These are phyloP conservation scores for Sicyos edulis DNA, from an alignment of 306 rosid genomes.

Conservation along the genomic window DNA sequence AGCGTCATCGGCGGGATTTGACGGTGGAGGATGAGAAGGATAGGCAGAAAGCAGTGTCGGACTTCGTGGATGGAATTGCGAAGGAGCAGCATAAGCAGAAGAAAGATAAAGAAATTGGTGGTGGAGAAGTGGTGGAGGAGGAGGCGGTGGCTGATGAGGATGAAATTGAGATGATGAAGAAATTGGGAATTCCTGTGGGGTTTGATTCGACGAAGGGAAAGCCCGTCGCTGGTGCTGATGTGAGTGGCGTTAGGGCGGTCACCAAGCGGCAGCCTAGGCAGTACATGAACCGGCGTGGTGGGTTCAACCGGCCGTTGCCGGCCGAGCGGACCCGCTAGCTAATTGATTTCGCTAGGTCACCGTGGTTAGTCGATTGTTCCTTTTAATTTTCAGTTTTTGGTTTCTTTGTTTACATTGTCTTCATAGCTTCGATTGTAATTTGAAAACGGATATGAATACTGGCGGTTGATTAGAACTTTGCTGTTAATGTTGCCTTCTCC, in stretches of 20 bases:
- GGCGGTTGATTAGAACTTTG: neutral
- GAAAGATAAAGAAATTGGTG: conserved; percentile 26
- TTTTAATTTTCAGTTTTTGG: neutral
- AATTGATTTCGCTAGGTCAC: neutral
- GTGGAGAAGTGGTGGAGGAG: conserved; percentile 28
- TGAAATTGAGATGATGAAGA: conserved; percentile 95
- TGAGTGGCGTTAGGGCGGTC: conserved; percentile 75
- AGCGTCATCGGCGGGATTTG: conserved; percentile 64
- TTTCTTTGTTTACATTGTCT: neutral
- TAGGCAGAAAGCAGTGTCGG: conserved; percentile 61
- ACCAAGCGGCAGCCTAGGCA: conserved; percentile 90
- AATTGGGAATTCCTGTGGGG: conserved; percentile 75
- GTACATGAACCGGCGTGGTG: conserved; percentile 97
- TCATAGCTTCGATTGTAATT: neutral
- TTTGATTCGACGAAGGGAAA: conserved; percentile 91
- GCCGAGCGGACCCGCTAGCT: conserved; percentile 78
- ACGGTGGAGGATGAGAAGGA: conserved; percentile 52
- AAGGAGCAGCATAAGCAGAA: conserved; percentile 58
- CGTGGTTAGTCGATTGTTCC: neutral
- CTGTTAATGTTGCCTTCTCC: neutral
- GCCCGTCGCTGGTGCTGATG: conserved; percentile 80
- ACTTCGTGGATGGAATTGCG: conserved; percentile 67
- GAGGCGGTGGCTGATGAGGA: conserved; percentile 48
- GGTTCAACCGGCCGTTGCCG: conserved; percentile 95
- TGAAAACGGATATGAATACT: neutral